phyloP scores from a whole-genome alignment of 2,329 filamentous ascomycete genomes.

The Calonectria pteridis region DNA sequence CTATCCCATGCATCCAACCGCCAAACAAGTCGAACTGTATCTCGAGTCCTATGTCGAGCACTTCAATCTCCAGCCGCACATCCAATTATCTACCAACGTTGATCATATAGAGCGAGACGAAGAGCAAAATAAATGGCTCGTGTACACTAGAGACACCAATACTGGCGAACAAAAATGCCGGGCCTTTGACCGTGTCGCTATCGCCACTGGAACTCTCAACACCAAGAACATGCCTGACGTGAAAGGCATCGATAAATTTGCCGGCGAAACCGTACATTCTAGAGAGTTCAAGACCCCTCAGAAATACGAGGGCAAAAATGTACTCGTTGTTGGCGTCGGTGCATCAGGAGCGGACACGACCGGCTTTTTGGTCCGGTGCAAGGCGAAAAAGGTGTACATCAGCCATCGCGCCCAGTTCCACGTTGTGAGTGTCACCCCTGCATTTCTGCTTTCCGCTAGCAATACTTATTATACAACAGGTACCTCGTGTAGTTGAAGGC shows the following conservation, averaged over 20 bases:
- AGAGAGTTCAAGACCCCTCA: conserved; percentile 49
- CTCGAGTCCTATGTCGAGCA: conserved; percentile 49
- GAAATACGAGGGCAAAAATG: conserved; percentile 55
- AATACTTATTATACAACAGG: conserved; percentile 29
- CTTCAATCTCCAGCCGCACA: conserved; percentile 44
- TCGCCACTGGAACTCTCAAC: conserved; percentile 51
- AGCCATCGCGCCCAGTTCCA: conserved; percentile 54
- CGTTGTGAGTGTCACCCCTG: conserved; percentile 34
- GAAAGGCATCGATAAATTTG: conserved; percentile 54
- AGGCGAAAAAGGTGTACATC: conserved; percentile 55
- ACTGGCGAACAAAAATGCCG: conserved; percentile 33
- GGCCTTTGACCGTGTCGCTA: conserved; percentile 52
- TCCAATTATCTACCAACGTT: conserved; percentile 46
- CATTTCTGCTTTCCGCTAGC: too few species aligned
- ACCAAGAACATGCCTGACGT: conserved; percentile 51
- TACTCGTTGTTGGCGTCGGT: conserved; percentile 60
- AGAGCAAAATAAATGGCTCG: conserved; percentile 41
- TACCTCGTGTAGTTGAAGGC: conserved; percentile 48
- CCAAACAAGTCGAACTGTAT: conserved; percentile 47
- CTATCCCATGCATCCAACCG: conserved; percentile 41
- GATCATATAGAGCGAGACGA: conserved; percentile 44
- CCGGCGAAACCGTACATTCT: conserved; percentile 56
- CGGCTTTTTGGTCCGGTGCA: conserved; percentile 47
- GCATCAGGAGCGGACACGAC: conserved; percentile 49
- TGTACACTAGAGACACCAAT: conserved; percentile 43